Evolutionary conservation across 768 basidiomycete genomes (phyloP), one percentile per base, ranked within the genome.

Genomic region (Tylopilus vinaceipallidus): DNA sequence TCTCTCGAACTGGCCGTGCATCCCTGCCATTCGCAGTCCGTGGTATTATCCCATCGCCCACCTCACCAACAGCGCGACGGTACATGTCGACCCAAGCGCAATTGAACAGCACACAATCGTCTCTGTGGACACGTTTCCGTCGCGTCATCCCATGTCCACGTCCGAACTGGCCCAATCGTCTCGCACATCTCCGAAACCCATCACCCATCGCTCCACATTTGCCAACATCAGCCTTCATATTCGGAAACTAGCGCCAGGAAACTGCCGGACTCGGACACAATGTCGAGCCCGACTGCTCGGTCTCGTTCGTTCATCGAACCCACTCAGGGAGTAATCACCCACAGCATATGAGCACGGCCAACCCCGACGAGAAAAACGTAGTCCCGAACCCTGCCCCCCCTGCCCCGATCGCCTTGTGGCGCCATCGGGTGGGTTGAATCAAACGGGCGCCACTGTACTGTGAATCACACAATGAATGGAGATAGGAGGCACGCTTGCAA

Each of bases 341-440:
- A 32, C 26, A 24, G 16, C 38, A 22, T 22, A 24, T 24, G 23
- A 40, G 22, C 19, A 11, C 29, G 26, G 22, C 35, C 49, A 43
- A 36, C 20, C 10, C 49, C 6, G 22, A 42, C 35, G n/a, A n/a
- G n/a, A n/a, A 23, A 49, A 53, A 59, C 56, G 52, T 60, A 55
- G 59, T 49, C 22, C 11, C 24, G 39, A 24, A 41, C 39, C 39
- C 39, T 26, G 39, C 16, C 39, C 37, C 51, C 52, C 49, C 26
- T 34, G 44, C 48, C 63, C 52, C 57, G 49, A 57, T 65, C 57
- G 38, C 53, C 49, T 53, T 35, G 38, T 43, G 51, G 50, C 34
- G 41, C 33, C 32, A 22, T n/a, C n/a, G n/a, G n/a, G n/a, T n/a
- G n/a, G n/a, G n/a, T n/a, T n/a, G 40, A 32, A 47, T 41, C 20